Base-by-base conservation (phyloP, 768 basidiomycete species). In the Wakefieldia striispora region DNA sequence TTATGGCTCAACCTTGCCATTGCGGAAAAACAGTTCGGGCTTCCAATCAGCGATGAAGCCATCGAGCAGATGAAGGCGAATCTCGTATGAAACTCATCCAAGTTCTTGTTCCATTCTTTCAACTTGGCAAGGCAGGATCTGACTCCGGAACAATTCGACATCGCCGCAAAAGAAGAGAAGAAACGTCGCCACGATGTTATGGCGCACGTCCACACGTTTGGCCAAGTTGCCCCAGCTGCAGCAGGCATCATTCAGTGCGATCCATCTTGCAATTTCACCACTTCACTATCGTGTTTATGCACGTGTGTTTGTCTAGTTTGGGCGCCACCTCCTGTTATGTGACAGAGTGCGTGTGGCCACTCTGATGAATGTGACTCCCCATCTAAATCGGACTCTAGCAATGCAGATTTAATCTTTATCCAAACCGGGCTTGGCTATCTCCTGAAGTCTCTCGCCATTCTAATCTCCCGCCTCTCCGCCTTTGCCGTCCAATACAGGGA, bases 321-420 rank as follows among this genome's bases (percentile, higher is more conserved):
- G 95, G 95, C 38, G 95, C 95, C 24, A 99, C 97, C 9, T 98
- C 95, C 2, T 99, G 97, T 73, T 99, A 95, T 73, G 97, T 98
- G 47, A 98, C 97, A 24, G 97, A 99, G 94, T 95, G 55, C 57
- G 84, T 75, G 44, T 45, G 40, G 49, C 49, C 31, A 37, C 20
- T 40, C 41, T 50, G 47, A 40, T 49, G 19, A 20, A 20, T 33
- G 44, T 42, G 38, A 45, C 40, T 40, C 51, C 19, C 42, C 24
- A 20, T 26, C 47, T 67, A 45, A 62, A 45, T 24, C 21, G 23
- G 55, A 45, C 9, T 49, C 6, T 60, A 97, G 94, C 72, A 99
- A 99, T 67, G 95, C 97, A 43, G 97, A 99, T 72, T 78, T 99
- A 42, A 98, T 98, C 68, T 99, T 99, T 74, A 76, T 98, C 31